These are phyloP conservation scores for Mycena kentingensis DNA, from an alignment of 768 basidiomycete genomes.

Conservation along the genomic window DNA sequence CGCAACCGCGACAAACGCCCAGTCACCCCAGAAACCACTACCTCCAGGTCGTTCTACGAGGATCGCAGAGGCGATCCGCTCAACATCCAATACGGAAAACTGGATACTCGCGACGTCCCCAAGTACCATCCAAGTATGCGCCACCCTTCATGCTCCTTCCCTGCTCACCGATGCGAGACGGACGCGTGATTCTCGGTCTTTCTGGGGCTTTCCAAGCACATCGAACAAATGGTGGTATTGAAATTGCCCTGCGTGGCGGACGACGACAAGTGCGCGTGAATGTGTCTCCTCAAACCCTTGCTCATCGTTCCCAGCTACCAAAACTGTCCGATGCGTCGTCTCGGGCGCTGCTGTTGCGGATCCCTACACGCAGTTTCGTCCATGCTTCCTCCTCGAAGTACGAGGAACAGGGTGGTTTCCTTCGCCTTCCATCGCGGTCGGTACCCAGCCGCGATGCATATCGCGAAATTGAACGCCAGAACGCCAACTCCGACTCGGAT, in stretches of 20 bases:
- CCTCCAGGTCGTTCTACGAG: constrained; percentile 44
- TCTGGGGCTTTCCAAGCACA: constrained; percentile 47
- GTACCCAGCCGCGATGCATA: constrained; percentile 52
- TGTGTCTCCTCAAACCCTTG: neutral
- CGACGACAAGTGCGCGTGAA: constrained; percentile 45
- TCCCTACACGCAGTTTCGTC: constrained; percentile 53
- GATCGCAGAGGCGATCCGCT: constrained; percentile 68
- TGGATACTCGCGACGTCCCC: constrained; percentile 64
- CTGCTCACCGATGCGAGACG: constrained; percentile 57
- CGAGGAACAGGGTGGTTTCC: constrained; percentile 67
- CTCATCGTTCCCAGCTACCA: constrained; percentile 37
- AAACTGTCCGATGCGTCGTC: constrained; percentile 60
- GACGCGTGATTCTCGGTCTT: constrained; percentile 67
- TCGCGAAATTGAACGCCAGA: constrained; percentile 49
- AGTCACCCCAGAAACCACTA: constrained; percentile 20
- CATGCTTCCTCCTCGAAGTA: constrained; percentile 46
- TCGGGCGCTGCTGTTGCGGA: constrained; percentile 52
- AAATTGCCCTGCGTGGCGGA: constrained; percentile 49
- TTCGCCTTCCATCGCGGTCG: constrained; percentile 55
- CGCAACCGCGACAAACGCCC: constrained; percentile 26
- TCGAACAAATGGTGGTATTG: constrained; percentile 55
- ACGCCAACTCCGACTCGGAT: constrained; percentile 34
- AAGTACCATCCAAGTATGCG: no score
- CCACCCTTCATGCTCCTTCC: constrained; percentile 48
- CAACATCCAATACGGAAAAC: constrained; percentile 67